Percentiles rank a stretch among this genome's conserved stretches.
Evolutionary conservation across 2,329 filamentous ascomycete genomes (phyloP).

Genomic region (Aspergillus intermedius): DNA sequence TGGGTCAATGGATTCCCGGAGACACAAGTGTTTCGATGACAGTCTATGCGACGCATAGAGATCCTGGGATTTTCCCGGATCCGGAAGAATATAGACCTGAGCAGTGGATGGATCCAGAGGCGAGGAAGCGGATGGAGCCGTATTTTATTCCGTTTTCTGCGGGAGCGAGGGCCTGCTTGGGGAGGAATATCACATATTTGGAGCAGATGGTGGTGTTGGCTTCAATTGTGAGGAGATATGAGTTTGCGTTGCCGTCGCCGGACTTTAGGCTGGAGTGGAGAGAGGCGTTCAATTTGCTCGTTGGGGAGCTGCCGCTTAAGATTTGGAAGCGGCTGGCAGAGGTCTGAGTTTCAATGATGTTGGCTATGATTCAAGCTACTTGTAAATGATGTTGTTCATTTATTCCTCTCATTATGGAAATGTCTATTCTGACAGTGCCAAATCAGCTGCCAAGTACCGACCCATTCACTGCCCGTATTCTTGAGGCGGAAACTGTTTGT

Average conservation of each 20-base stretch:
- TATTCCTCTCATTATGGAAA: too few species aligned
- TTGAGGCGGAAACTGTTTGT: too few species aligned
- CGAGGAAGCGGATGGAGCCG: slow-evolving; percentile 28
- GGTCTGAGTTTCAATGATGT: too few species aligned
- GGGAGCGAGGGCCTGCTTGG: neutral
- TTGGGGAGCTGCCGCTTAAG: slow-evolving; percentile 1
- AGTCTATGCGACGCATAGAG: slow-evolving; percentile 30
- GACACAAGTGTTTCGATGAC: slow-evolving; percentile 39
- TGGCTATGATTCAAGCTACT: too few species aligned
- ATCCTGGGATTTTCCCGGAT: slow-evolving; percentile 27
- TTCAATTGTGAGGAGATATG: neutral
- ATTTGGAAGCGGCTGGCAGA: slow-evolving; percentile 1
- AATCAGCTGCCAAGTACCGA: too few species aligned
- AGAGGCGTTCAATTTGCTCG: neutral
- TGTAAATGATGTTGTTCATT: too few species aligned
- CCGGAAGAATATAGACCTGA: slow-evolving; percentile 31
- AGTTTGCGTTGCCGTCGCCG: neutral
- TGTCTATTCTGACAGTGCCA: too few species aligned
- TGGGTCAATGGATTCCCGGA: slow-evolving; percentile 28
- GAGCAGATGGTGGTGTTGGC: neutral
- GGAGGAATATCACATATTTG: neutral
- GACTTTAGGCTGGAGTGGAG: neutral
- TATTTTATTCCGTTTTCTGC: slow-evolving; percentile 17
- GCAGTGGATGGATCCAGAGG: slow-evolving; percentile 31
- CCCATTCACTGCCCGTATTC: too few species aligned